phyloP scores from a whole-genome alignment of 768 basidiomycete species.

The Russula foetens region DNA sequence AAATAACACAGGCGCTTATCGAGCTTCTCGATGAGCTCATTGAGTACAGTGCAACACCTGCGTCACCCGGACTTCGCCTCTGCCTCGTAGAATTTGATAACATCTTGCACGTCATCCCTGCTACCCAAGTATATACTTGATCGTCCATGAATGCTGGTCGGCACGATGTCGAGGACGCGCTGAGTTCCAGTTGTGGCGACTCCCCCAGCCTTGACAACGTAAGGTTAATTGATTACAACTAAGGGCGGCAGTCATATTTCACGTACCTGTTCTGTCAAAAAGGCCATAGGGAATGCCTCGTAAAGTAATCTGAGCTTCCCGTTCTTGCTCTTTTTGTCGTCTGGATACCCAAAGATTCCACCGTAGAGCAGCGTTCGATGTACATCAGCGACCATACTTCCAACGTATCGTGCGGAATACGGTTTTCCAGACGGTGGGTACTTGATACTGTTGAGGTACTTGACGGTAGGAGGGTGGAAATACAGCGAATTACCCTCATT shows the following conservation, averaged over 20 bases:
- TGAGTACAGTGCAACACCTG: not conserved
- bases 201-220: conserved; percentile 72
- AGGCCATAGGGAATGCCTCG: conserved; percentile 98
- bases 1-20: not conserved
- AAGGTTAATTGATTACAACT: conserved; percentile 16
- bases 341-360: conserved; percentile 97
- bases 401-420: conserved; percentile 90
- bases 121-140: conserved; percentile 91
- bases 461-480: conserved; percentile 73
- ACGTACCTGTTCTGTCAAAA: conserved; percentile 81
- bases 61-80: conserved; percentile 19
- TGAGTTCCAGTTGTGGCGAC: conserved; percentile 93
- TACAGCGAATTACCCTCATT: conserved; percentile 98
- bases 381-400: conserved; percentile 99
- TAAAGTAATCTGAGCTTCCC: conserved; percentile 94
- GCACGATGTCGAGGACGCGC: conserved; percentile 86
- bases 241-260: not conserved
- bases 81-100: conserved; percentile 74
- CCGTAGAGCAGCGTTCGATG: conserved; percentile 95
- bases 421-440: conserved; percentile 77
- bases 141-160: conserved; percentile 84
- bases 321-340: conserved; percentile 94
- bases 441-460: conserved; percentile 89
- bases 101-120: conserved; percentile 85
- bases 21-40: not conserved